Evolutionary conservation across 1,284 basidiomycete species (phyloP).

Genomic region (Afroboletus lepidellus): DNA sequence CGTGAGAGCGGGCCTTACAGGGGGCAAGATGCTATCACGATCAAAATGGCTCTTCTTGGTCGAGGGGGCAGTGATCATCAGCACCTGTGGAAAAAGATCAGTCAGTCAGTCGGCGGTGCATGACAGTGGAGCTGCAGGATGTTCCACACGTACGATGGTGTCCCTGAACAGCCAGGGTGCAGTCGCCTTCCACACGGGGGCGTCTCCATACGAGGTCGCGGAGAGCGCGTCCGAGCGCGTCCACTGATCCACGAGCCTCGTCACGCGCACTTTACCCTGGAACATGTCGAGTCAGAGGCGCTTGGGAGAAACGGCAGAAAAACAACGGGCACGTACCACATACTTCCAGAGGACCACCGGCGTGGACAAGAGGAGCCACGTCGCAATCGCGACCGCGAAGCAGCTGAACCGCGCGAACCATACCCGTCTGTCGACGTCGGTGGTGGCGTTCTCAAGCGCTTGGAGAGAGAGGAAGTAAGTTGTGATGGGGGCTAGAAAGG

Average conservation of each 20-base stretch:
- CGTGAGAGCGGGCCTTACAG: conserved; percentile 30
- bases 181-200: conserved; percentile 47
- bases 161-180: conserved; percentile 43
- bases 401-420: conserved; percentile 41
- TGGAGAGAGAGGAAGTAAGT: conserved; percentile 40
- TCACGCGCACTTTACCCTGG: conserved; percentile 47
- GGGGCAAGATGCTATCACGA: conserved; percentile 44
- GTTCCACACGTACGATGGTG: conserved; percentile 37
- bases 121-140: too few relatives aligned
- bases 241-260: conserved; percentile 43
- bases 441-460: conserved; percentile 13
- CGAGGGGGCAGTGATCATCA: conserved; percentile 43
- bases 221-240: conserved; percentile 40
- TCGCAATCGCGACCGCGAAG: conserved; percentile 40
- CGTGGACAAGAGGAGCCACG: conserved; percentile 40
- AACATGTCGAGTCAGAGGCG: not conserved
- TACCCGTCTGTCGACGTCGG: conserved; percentile 17
- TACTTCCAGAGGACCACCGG: conserved; percentile 53
- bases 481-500: conserved; percentile 42
- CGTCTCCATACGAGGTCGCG: conserved; percentile 26
- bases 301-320: not conserved
- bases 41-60: conserved; percentile 40
- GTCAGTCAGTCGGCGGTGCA: not conserved
- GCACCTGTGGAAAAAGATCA: conserved; percentile 30
- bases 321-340: conserved; percentile 33